A percentile compares a stretch with the other conserved stretches of the same genome.
Conservation (phyloP, 148 eudicot genomes). For the Spergularia marina region DNA sequence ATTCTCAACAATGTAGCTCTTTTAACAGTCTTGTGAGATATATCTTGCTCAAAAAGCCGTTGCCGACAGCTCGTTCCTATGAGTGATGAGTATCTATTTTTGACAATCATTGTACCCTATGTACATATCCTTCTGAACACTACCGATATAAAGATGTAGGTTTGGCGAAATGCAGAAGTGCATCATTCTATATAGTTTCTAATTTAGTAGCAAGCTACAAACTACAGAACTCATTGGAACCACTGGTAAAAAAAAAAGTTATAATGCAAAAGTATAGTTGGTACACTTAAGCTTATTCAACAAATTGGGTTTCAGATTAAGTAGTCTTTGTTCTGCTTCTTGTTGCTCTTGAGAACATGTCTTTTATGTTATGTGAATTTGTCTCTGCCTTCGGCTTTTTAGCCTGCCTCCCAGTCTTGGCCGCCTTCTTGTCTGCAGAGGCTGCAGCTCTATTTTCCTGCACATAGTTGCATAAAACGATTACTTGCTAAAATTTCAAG, state of each 20-base stretch:
- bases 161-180: too few species aligned
- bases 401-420: constrained; percentile 46
- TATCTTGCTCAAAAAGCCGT: too few species aligned
- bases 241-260: not conserved
- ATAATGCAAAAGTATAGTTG: not conserved
- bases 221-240: not conserved
- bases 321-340: constrained; percentile 41
- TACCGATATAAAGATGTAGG: too few species aligned
- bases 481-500: not conserved
- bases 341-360: constrained; percentile 82
- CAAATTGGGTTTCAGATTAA: not conserved
- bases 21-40: too few species aligned
- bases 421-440: constrained; percentile 47
- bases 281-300: not conserved
- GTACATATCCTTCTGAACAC: too few species aligned
- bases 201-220: too few species aligned
- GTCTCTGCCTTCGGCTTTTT: constrained; percentile 81
- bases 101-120: too few species aligned
- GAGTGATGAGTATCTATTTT: too few species aligned
- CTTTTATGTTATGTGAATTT: constrained; percentile 71
- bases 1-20: too few species aligned
- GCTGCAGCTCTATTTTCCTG: constrained; percentile 47
- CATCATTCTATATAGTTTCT: too few species aligned
- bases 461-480: not conserved
- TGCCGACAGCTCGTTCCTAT: too few species aligned